Percentiles rank a stretch among this genome's conserved stretches.
Evolutionary conservation across 1,284 basidiomycete genomes (phyloP).

Genomic region (Anthracocystis walkeri): DNA sequence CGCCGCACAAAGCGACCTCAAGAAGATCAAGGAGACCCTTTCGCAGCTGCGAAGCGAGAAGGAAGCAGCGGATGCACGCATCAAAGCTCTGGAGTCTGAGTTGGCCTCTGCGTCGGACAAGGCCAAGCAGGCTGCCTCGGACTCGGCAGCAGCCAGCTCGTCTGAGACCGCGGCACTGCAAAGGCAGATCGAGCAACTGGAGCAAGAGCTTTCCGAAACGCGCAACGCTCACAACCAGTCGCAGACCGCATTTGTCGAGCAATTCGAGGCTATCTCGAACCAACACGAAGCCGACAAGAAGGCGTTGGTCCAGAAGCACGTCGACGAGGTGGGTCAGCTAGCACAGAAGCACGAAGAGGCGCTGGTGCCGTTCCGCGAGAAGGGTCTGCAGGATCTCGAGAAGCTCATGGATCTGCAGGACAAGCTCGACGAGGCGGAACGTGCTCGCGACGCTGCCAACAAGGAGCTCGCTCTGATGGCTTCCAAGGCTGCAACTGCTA

Average conservation of each 20-base stretch:
- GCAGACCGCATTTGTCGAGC: constrained; percentile 51
- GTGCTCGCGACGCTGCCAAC: constrained; percentile 41
- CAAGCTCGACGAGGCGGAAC: constrained; percentile 47
- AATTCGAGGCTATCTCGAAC: constrained; percentile 39
- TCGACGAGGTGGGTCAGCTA: constrained; percentile 38
- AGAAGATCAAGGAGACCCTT: constrained; percentile 45
- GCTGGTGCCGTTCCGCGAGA: constrained; percentile 37
- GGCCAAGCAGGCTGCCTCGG: constrained; percentile 39
- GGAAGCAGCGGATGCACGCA: constrained; percentile 29
- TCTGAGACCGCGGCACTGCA: constrained; percentile 35
- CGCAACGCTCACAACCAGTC: constrained; percentile 45
- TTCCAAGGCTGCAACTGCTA: constrained; percentile 35
- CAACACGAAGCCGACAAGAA: constrained; percentile 41
- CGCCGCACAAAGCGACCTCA: constrained; percentile 48
- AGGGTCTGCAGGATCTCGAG: constrained; percentile 34
- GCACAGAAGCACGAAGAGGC: constrained; percentile 33
- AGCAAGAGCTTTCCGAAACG: constrained; percentile 44
- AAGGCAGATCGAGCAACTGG: constrained; percentile 32
- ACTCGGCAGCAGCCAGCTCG: constrained; percentile 26
- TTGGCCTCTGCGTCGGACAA: constrained; percentile 31
- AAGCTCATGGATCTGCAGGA: constrained; percentile 56
- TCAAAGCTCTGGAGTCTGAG: constrained; percentile 38
- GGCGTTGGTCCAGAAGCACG: constrained; percentile 44
- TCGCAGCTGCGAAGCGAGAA: constrained; percentile 38
- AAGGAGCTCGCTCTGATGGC: constrained; percentile 29